These are phyloP conservation scores for Xylaria cubensis DNA, from an alignment of 495 filamentous ascomycete species.

Conservation along the genomic window DNA sequence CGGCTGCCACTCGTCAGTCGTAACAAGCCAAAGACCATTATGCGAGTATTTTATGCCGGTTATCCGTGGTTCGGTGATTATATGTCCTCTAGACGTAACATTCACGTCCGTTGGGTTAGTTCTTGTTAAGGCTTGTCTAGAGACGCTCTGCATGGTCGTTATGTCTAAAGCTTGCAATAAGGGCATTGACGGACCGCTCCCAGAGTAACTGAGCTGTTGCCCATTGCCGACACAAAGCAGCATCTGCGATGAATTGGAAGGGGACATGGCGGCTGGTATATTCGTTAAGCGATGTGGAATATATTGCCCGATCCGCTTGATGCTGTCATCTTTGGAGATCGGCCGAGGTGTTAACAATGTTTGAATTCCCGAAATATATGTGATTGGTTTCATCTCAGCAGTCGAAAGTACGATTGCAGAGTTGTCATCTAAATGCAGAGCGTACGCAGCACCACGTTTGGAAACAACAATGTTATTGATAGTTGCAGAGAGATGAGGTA, in stretches of 20 bases:
- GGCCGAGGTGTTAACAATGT: conserved; percentile 54
- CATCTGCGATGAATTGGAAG: conserved; percentile 48
- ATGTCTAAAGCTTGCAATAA: conserved; percentile 83
- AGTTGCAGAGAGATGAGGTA: conserved; percentile 85
- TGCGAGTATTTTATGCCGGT: conserved; percentile 72
- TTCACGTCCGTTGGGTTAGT: conserved; percentile 85
- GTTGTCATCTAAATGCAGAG: conserved; percentile 86
- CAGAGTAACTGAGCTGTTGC: conserved; percentile 48
- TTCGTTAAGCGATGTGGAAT: conserved; percentile 34
- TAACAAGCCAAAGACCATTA: conserved; percentile 90
- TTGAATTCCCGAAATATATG: conserved; percentile 84
- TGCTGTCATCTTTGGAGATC: conserved; percentile 49
- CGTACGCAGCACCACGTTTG: conserved; percentile 77
- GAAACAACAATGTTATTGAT: conserved; percentile 87
- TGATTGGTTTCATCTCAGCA: conserved; percentile 78
- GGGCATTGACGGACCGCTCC: conserved; percentile 50
- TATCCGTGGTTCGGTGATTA: conserved; percentile 76
- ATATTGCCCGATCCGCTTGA: conserved; percentile 43
- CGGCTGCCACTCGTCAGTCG: conserved; percentile 87
- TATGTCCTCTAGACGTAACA: conserved; percentile 68
- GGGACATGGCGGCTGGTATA: conserved; percentile 45
- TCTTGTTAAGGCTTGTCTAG: conserved; percentile 84
- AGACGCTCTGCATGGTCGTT: conserved; percentile 70
- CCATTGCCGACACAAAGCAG: conserved; percentile 56
- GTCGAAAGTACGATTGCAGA: conserved; percentile 87